These are phyloP conservation scores for Teratosphaeria pseudoeucalypti DNA, from an alignment of 2,329 filamentous ascomycete species.

Conservation along the genomic window DNA sequence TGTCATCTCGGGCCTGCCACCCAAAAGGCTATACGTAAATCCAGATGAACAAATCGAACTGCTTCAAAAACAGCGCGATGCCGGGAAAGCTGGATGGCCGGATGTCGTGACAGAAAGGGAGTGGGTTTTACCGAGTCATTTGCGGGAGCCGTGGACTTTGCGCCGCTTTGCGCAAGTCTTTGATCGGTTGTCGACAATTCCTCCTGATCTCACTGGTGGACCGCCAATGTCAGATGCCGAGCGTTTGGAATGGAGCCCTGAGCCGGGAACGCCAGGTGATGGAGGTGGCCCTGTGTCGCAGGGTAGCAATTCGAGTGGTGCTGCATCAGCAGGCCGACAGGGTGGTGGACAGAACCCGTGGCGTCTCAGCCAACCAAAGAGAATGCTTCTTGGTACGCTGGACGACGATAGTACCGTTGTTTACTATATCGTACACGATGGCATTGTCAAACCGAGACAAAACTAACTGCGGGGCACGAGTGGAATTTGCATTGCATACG, in stretches of 20 bases:
- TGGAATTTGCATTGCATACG: background rate
- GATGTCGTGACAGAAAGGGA: constrained; percentile 44
- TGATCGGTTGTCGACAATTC: constrained; percentile 41
- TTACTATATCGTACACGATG: constrained; percentile 77
- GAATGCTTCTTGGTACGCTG: constrained; percentile 62
- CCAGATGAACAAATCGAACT: constrained; percentile 72
- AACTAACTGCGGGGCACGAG: constrained; percentile 43
- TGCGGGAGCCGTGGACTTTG: constrained; percentile 64
- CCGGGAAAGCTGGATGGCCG: constrained; percentile 23
- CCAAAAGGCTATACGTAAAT: constrained; percentile 63
- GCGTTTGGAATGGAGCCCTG: background rate
- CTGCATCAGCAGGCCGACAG: background rate
- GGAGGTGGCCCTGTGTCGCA: background rate
- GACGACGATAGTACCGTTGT: constrained; percentile 74
- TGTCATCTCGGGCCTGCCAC: constrained; percentile 62
- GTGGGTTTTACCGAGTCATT: constrained; percentile 66
- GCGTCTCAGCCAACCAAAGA: constrained; percentile 43
- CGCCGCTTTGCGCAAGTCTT: constrained; percentile 58
- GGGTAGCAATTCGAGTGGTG: background rate
- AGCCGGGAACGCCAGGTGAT: background rate
- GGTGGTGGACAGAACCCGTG: constrained; percentile 23
- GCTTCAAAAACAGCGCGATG: constrained; percentile 43
- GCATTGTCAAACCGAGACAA: constrained; percentile 76
- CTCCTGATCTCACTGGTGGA: constrained; percentile 24
- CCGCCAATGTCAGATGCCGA: constrained; percentile 1